Base-by-base conservation (phyloP, 495 filamentous ascomycete species). In the Penicillium diatomitis region DNA sequence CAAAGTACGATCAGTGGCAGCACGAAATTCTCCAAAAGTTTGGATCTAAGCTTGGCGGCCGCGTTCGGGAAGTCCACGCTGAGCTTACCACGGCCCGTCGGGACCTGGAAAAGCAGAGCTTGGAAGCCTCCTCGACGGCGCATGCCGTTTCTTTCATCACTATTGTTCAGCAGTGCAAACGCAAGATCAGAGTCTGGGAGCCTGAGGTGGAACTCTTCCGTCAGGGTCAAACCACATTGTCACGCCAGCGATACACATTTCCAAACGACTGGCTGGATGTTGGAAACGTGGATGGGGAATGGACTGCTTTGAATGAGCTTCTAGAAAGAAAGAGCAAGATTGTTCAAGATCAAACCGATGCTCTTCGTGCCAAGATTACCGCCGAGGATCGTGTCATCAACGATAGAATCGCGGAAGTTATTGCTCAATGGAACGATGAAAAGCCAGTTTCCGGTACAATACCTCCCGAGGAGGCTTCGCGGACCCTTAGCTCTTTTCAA, bases 1-100 rank as follows among this genome's bases (percentile, higher is more conserved):
- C 88, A 47, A 97, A 96, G 60, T 99, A 99, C 58, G 94, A 99
- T 63, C 94, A 97, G 66, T 99, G 92, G 92, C 92, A 99, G 60
- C 90, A 96, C 54, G 92, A 99, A 47, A 95, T 99, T 38, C 72
- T 96, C 12, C 74, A 84, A 34, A 94, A 94, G 60, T 99, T 99
- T 66, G 94, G 89, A 36, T 75, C 76, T 28, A 86, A 89, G 40
- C 83, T 96, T 46, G 89, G 90, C n/a, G 86, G 81, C 48, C 84
- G 88, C 37, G 90, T 96, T 82, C 75, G 85, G 46, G 91, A 97
- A 56, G 82, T 95, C 2, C 84, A 90, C 55, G 80, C 84, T 6
- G 90, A 96, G 49, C 82, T 96, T 50, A 87, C 92, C 58, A 86
- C 86, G 67, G 87, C 91, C 32, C 79, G 89, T 6, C 78, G 83